Percentiles rank a stretch among this genome's conserved stretches.
phyloP scores from a whole-genome alignment of 1,284 basidiomycete species.

The Ganoderma resinaceum region DNA sequence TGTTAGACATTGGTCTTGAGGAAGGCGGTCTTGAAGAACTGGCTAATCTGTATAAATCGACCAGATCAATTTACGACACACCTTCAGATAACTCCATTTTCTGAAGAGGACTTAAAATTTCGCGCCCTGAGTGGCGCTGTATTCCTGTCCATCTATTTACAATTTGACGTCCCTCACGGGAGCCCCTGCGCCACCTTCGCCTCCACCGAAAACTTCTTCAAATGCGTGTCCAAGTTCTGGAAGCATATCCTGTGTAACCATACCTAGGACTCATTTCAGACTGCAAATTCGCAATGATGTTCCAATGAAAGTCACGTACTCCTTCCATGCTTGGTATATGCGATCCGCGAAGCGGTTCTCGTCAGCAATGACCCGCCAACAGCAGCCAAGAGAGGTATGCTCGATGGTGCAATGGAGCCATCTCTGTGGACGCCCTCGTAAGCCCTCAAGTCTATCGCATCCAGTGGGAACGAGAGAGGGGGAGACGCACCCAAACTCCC shows the following conservation, averaged over 20 bases:
- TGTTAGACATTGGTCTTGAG: background rate
- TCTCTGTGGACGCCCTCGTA: slow-evolving; percentile 44
- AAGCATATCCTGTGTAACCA: slow-evolving; percentile 92
- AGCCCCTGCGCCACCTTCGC: slow-evolving; percentile 43
- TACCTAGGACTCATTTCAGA: slow-evolving; percentile 46
- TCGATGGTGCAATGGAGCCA: slow-evolving; percentile 57
- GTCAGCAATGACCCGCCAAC: slow-evolving; percentile 92
- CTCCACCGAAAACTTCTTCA: slow-evolving; percentile 71
- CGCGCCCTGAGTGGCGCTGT: background rate
- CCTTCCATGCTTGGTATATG: slow-evolving; percentile 80
- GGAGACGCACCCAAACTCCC: slow-evolving; percentile 69
- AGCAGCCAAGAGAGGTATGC: slow-evolving; percentile 86
- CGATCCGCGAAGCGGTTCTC: slow-evolving; percentile 78
- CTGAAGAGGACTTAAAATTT: too few species aligned
- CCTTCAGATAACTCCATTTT: too few species aligned
- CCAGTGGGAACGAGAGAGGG: background rate
- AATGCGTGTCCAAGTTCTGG: slow-evolving; percentile 80
- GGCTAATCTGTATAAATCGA: background rate
- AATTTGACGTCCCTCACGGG: background rate
- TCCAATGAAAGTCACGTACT: slow-evolving; percentile 23
- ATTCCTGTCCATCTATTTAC: background rate
- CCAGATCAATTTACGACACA: background rate
- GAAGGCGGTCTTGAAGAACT: background rate
- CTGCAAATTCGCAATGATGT: background rate
- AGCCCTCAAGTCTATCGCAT: background rate